Percentiles rank a stretch among this genome's conserved stretches.
Conservation (phyloP, 1,284 basidiomycete species). For the Tylopilus orsonianus region DNA sequence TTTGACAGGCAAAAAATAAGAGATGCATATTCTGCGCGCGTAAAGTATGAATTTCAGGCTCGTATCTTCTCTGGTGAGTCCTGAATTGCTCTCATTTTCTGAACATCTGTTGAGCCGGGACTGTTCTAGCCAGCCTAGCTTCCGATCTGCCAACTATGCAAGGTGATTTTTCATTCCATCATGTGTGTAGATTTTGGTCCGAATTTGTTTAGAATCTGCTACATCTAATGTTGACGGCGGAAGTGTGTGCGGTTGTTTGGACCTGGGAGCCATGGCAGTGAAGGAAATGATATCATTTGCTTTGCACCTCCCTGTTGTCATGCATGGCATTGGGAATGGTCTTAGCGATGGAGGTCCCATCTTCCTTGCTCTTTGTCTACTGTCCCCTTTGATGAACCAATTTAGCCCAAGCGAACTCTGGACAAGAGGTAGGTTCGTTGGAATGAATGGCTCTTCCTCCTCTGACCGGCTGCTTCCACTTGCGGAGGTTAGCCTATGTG, state of each 20-base stretch:
- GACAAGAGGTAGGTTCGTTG: slow-evolving; percentile 21
- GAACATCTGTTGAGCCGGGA: not conserved
- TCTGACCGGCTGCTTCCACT: not conserved
- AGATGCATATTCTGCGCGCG: slow-evolving; percentile 13
- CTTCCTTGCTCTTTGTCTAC: slow-evolving; percentile 22
- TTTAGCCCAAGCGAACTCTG: slow-evolving; percentile 15
- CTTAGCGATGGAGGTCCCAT: slow-evolving; percentile 20
- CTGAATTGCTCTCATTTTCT: not conserved
- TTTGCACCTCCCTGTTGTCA: slow-evolving; percentile 24
- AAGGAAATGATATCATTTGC: slow-evolving; percentile 19
- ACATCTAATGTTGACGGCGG: not conserved
- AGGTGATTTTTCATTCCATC: slow-evolving; percentile 10
- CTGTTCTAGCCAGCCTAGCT: slow-evolving; percentile 14
- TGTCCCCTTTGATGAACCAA: slow-evolving; percentile 10
- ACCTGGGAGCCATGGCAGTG: slow-evolving; percentile 5
- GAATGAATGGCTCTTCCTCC: not conserved
- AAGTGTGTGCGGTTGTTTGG: slow-evolving; percentile 12
- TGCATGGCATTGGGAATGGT: slow-evolving; percentile 16
- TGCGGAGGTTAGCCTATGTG: slow-evolving; percentile 29
- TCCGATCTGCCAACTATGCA: slow-evolving; percentile 26
- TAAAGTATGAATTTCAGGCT: slow-evolving; percentile 25
- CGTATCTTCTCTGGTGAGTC: slow-evolving; percentile 22
- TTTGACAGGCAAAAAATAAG: slow-evolving; percentile 4
- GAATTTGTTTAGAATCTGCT: slow-evolving; percentile 4
- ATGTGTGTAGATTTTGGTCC: not conserved